These are phyloP conservation scores for Aristolochia fimbriata DNA, from an alignment of 164 flowering plant genomes.

Conservation along the genomic window DNA sequence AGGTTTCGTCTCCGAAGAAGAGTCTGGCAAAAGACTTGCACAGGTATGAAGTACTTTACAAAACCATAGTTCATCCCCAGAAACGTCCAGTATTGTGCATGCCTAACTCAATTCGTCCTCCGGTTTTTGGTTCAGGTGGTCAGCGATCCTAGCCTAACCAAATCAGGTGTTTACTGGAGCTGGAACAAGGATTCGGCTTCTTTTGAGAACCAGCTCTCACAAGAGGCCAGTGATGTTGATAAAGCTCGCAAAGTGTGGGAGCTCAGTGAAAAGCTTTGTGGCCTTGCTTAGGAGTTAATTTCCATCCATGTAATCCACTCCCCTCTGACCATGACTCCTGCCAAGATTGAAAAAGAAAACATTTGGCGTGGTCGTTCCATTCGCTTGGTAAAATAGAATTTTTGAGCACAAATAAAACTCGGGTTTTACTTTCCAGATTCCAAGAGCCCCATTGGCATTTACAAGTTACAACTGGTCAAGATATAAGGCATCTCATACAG, in stretches of 20 bases:
- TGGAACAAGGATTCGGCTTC: constrained; percentile 92
- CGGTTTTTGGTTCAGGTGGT: constrained; percentile 49
- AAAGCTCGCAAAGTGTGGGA: constrained; percentile 97
- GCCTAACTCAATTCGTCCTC: not conserved
- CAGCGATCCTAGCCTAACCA: constrained; percentile 85
- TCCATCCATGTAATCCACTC: too few relatives aligned
- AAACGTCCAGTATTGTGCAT: not conserved
- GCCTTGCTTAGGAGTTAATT: constrained; percentile 44
- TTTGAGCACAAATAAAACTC: too few relatives aligned
- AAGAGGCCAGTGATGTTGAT: constrained; percentile 85
- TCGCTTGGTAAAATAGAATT: too few relatives aligned
- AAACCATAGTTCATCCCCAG: not conserved
- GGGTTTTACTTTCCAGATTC: too few relatives aligned
- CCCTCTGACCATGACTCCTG: too few relatives aligned
- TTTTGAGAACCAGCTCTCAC: constrained; percentile 87
- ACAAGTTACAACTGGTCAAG: too few relatives aligned
- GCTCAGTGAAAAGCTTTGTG: constrained; percentile 89
- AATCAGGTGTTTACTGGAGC: constrained; percentile 99
- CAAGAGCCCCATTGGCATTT: too few relatives aligned
- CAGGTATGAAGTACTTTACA: constrained; percentile 31
- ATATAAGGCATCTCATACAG: too few relatives aligned
- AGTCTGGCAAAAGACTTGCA: constrained; percentile 84
- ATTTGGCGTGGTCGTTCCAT: too few relatives aligned
- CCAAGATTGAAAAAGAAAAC: too few relatives aligned
- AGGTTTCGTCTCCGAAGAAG: constrained; percentile 89